phyloP scores from a whole-genome alignment of 176 grass and related monocot genomes.

The Olyra latifolia region DNA sequence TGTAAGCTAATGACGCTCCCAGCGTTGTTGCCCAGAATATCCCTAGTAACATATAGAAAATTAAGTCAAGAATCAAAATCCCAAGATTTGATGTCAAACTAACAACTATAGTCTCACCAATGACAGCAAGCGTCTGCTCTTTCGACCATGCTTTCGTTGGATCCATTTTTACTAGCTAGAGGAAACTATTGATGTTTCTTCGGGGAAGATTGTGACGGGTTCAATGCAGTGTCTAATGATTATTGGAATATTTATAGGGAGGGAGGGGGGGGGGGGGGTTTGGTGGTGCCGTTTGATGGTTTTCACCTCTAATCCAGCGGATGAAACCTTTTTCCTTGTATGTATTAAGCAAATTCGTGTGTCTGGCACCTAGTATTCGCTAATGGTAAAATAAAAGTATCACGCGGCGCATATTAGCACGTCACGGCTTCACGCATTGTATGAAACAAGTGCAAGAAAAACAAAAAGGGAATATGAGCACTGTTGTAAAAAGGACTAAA shows the following conservation, averaged over 20 bases:
- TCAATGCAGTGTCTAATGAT: not conserved
- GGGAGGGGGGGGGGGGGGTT: too few relatives aligned
- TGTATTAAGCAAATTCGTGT: not conserved
- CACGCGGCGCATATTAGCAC: too few relatives aligned
- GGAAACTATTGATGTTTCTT: not conserved
- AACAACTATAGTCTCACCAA: not conserved
- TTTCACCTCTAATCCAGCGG: not conserved
- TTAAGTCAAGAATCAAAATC: too few relatives aligned
- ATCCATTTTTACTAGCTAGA: not conserved
- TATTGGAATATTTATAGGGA: not conserved
- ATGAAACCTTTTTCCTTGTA: not conserved
- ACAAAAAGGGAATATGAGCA: too few relatives aligned
- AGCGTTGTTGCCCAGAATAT: too few relatives aligned
- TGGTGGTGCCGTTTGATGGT: not conserved
- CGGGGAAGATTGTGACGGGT: not conserved
- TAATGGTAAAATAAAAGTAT: not conserved
- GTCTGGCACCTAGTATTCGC: not conserved
- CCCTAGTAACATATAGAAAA: too few relatives aligned
- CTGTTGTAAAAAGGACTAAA: too few relatives aligned
- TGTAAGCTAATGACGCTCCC: too few relatives aligned
- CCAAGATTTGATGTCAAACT: too few relatives aligned
- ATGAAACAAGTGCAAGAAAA: too few relatives aligned
- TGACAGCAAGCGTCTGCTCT: not conserved
- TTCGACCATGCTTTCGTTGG: not conserved
- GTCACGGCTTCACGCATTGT: too few relatives aligned